Base-by-base conservation (phyloP, 352 stramenopile species). In the Achlya hypogyna region DNA sequence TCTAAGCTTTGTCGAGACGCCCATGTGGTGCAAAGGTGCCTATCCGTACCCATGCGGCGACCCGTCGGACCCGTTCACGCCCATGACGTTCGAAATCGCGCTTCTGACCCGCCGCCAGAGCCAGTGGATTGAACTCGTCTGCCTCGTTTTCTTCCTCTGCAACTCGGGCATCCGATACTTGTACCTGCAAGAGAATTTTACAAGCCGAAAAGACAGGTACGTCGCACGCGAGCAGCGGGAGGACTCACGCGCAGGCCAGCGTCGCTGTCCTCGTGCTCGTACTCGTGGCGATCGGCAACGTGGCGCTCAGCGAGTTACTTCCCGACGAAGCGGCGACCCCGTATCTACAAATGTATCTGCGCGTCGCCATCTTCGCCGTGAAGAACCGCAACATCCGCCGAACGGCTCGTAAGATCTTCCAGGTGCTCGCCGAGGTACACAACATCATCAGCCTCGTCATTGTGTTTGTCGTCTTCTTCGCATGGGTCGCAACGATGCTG, bases 101-200 rank as follows among this genome's bases (percentile, higher is more conserved):
- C 65, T 77, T 31, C 32, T 88, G 0, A 66, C 78, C 0, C 69
- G 72, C 34, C 31, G 65, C 23, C 52, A 64, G 1, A 75, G 76
- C 5, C 70, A 75, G 18, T 49, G 65, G 8, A 78, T 86, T 45
- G 79, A 88, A 54, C 43, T 82, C 9, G 40, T 72, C 1, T 86
- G 78, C 56, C 62, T 88, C 12, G 52, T 53, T 5, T 62, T 88
- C 51, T 62, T 88, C 9, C 69, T 71, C 0, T 47, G 73, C 32
- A 79, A 88, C 65, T 70, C 79, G 60, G 64, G 62, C 5, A 75
- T 88, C 43, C 85, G 85, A 68, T 88, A 82, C 52, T 73, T 76
- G 29, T 86, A 85, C 62, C 77, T 86, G 28, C 76, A 73, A 4
- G 59, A 85, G 8, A 86, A 85, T 54, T 86, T 88, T 49, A 71